These are phyloP conservation scores for Calocera viscosa DNA, from an alignment of 768 basidiomycete genomes.

Conservation along the genomic window DNA sequence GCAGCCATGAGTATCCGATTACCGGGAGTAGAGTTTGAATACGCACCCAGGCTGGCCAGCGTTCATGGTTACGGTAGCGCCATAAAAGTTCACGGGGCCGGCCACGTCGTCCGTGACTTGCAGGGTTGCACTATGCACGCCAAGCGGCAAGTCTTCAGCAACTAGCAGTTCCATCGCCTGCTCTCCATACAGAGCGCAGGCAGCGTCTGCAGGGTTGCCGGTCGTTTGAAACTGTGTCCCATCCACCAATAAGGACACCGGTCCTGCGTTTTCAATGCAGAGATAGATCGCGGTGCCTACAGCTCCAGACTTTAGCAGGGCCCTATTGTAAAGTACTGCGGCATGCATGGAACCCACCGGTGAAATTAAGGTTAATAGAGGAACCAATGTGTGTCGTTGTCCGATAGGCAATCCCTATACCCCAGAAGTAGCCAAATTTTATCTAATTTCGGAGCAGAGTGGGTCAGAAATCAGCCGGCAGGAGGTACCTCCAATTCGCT, in stretches of 20 bases:
- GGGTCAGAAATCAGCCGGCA: too few relatives aligned
- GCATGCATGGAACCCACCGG: background rate
- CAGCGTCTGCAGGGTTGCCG: background rate
- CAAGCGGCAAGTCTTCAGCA: background rate
- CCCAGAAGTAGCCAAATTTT: too few relatives aligned
- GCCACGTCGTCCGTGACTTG: background rate
- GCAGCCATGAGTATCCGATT: background rate
- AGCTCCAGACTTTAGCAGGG: background rate
- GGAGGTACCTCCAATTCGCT: too few relatives aligned
- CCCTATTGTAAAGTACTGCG: background rate
- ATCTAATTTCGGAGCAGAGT: too few relatives aligned
- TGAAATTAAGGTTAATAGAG: too few relatives aligned
- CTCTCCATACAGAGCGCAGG: background rate
- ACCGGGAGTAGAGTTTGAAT: background rate
- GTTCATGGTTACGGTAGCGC: background rate
- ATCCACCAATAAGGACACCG: background rate
- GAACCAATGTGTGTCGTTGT: too few relatives aligned
- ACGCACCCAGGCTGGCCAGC: background rate
- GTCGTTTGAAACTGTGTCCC: background rate
- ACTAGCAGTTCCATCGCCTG: background rate
- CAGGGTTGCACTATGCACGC: background rate
- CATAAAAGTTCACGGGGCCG: background rate
- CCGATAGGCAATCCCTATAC: too few relatives aligned
- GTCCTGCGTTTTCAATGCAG: background rate
- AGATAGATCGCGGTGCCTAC: background rate